A percentile compares a stretch with the other conserved stretches of the same genome.
These are phyloP conservation scores for Boehmeria nivea DNA, from an alignment of 306 rosid genomes.

Conservation along the genomic window DNA sequence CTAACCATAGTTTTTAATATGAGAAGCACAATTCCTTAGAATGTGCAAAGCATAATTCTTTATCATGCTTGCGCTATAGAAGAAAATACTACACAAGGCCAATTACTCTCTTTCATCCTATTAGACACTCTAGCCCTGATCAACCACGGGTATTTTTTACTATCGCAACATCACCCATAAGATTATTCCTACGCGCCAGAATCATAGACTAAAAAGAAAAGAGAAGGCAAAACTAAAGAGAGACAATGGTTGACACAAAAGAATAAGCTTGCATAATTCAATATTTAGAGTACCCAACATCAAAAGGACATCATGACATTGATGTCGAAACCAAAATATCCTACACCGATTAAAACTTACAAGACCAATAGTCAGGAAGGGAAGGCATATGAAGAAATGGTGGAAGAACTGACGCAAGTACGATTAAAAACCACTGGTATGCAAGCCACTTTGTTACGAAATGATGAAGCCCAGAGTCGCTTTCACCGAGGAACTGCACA, in stretches of 20 bases:
- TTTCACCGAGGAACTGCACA: conserved; percentile 41
- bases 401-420: not conserved
- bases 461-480: conserved; percentile 17
- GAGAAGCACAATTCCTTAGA: too few species aligned
- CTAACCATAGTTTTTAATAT: too few species aligned
- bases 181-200: too few species aligned
- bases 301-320: not conserved
- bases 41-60: too few species aligned
- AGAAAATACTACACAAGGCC: too few species aligned
- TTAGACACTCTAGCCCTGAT: too few species aligned
- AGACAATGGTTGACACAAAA: not conserved
- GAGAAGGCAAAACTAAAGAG: too few species aligned
- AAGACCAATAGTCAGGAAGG: conserved; percentile 4
- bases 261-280: not conserved
- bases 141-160: too few species aligned
- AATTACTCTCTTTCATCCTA: too few species aligned
- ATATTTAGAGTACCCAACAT: not conserved
- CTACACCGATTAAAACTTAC: conserved; percentile 6
- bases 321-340: not conserved
- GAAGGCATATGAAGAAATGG: conserved; percentile 6
- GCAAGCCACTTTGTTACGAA: conserved; percentile 19
- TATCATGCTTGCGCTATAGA: too few species aligned
- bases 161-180: too few species aligned
- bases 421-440: conserved; percentile 2
- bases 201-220: too few species aligned